Conservation (phyloP, 495 filamentous ascomycete species). For the Aspergillus ostianus region DNA sequence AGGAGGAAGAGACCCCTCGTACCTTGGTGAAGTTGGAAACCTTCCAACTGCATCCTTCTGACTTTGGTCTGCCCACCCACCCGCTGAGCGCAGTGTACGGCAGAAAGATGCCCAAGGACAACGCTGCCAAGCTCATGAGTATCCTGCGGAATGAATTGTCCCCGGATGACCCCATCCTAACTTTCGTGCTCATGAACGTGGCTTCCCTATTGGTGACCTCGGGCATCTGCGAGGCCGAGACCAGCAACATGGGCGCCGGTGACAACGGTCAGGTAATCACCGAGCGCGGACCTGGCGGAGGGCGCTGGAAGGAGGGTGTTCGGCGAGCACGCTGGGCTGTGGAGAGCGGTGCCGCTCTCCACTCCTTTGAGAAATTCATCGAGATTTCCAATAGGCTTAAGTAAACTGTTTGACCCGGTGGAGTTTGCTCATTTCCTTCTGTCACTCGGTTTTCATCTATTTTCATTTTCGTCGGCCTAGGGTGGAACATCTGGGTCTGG, state of each 20-base stretch:
- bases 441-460: background rate
- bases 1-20: constrained; percentile 37
- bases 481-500: background rate
- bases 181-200: constrained; percentile 93
- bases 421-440: constrained; percentile 15
- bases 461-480: background rate
- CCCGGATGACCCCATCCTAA: constrained; percentile 76
- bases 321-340: constrained; percentile 80
- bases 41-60: constrained; percentile 71
- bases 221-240: constrained; percentile 82
- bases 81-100: constrained; percentile 73
- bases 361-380: constrained; percentile 68
- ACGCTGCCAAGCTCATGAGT: constrained; percentile 74
- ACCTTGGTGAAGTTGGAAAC: constrained; percentile 60
- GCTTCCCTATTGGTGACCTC: constrained; percentile 80
- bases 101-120: constrained; percentile 82
- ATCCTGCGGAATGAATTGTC: constrained; percentile 72
- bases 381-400: constrained; percentile 51
- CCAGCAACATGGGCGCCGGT: constrained; percentile 71
- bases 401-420: constrained; percentile 7
- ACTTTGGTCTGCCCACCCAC: constrained; percentile 81
- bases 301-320: constrained; percentile 91
- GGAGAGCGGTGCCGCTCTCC: constrained; percentile 75
- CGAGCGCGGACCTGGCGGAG: constrained; percentile 78
- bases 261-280: constrained; percentile 70